These are phyloP conservation scores for Pneumocystis wakefieldiae DNA, from an alignment of 1,139 yeast genomes.

Conservation along the genomic window DNA sequence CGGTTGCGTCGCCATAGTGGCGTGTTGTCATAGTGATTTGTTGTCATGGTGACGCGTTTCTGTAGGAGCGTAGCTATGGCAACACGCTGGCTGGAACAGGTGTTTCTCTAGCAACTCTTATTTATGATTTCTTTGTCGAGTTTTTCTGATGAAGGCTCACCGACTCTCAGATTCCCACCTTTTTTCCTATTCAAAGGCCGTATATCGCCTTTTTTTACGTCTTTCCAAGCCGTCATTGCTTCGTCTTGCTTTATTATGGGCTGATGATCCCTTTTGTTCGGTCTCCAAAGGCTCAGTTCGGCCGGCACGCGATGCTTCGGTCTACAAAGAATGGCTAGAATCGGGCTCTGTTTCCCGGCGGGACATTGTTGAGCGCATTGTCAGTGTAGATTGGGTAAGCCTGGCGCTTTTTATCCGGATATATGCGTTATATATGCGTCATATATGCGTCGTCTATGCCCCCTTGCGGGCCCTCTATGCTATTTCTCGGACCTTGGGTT, in stretches of 20 bases:
- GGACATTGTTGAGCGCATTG: neutral
- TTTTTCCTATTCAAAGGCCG: neutral
- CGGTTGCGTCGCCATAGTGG: too few species aligned
- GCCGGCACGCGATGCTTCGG: neutral
- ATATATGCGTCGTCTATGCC: too few species aligned
- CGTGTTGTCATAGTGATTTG: too few species aligned
- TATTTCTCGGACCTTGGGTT: too few species aligned
- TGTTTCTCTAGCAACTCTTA: neutral
- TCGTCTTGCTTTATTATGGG: neutral
- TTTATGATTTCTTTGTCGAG: neutral
- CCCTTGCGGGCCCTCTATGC: too few species aligned
- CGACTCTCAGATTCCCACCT: neutral
- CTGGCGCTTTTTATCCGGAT: neutral
- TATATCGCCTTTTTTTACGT: conserved; percentile 17
- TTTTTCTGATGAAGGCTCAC: neutral
- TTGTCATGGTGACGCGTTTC: too few species aligned
- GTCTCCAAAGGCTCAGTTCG: neutral
- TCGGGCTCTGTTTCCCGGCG: neutral
- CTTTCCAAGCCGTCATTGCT: neutral
- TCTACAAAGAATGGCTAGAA: neutral
- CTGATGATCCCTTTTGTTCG: neutral
- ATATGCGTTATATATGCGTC: too few species aligned
- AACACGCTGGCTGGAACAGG: too few species aligned
- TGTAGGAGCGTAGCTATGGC: too few species aligned
- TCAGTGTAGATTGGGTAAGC: neutral